Evolutionary conservation across 2,329 filamentous ascomycete species (phyloP), one percentile per base, ranked within the genome.

Genomic region (Colletotrichum limetticola): DNA sequence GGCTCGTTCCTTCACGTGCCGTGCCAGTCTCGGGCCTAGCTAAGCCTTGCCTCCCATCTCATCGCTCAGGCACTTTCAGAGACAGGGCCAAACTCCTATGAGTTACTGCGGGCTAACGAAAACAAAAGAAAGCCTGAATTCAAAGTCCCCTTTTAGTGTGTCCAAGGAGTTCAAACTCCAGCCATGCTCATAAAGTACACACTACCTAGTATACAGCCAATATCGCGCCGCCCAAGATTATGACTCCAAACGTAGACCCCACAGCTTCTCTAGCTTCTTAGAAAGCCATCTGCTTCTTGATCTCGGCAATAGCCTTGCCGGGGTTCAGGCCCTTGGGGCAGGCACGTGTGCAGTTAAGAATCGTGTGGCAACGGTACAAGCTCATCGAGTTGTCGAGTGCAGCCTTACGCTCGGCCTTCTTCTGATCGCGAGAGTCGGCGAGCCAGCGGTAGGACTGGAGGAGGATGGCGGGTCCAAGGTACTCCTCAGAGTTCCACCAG

Each of bases 401-500:
- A 76, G 92, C 91, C 90, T 97, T 97, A 83, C 97, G 93, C 90
- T 97, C 92, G 72, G 90, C 92, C 79, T 89, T 97, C 84, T 91
- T 92, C 91, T 98, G 93, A 83, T 99, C 97, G 85, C 97, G 93
- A 56, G 94, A 97, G 84, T 99, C 97, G 81, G 92, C 93, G 77
- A 99, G 89, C 97, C 97, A 99, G 82, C 96, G 92, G 91, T 98
- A 99, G 9, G 95, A 98, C 87, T 99, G 97, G 77, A 99, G 91
- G 66, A 99, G 93, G 74, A 99, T 94, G 77, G 97, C 97, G 73
- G 97, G 97, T 76, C 97, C 97, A 63, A 99, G 94, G 88, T 99
- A 99, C 85, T 98, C 95, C 86, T 98, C 95, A 78, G 93, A 92
- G 89, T 99, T 99, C 97, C 97, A 99, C 97, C 97, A 99, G 90